These are phyloP conservation scores for Tremellales sp. DNA, from an alignment of 1,284 basidiomycete genomes.

Conservation along the genomic window DNA sequence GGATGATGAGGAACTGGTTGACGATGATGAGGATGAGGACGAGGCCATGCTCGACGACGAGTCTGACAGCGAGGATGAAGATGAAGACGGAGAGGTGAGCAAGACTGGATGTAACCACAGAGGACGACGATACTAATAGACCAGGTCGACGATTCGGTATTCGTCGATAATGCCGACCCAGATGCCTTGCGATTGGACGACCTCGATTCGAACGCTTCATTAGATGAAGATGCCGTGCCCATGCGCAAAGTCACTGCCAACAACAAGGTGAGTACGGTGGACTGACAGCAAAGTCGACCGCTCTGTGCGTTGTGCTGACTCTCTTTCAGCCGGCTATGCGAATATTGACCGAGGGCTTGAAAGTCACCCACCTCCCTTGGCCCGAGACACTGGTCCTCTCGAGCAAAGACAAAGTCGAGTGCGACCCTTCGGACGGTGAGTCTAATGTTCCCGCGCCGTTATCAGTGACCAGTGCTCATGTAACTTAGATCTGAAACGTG, in stretches of 20 bases:
- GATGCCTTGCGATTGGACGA: slow-evolving; percentile 66
- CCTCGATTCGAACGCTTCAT: slow-evolving; percentile 56
- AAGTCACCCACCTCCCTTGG: slow-evolving; percentile 73
- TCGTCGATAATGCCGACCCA: slow-evolving; percentile 47
- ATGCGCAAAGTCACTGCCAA: slow-evolving; percentile 76
- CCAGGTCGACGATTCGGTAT: slow-evolving; percentile 37
- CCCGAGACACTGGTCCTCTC: slow-evolving; percentile 75
- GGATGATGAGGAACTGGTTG: slow-evolving; percentile 50
- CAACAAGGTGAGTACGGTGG: slow-evolving; percentile 60
- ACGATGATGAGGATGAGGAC: slow-evolving; percentile 53
- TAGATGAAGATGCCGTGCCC: slow-evolving; percentile 73
- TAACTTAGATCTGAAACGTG: slow-evolving; percentile 73
- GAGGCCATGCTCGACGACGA: slow-evolving; percentile 46
- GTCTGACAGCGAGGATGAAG: slow-evolving; percentile 45
- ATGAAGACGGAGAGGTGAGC: slow-evolving; percentile 41
- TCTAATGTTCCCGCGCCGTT: too few species aligned
- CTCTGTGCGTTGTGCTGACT: not conserved
- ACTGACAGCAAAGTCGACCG: not conserved
- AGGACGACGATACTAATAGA: too few species aligned
- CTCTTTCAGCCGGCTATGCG: slow-evolving; percentile 68
- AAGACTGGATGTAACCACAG: slow-evolving; percentile 18
- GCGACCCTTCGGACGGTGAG: slow-evolving; percentile 59
- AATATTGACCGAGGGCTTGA: slow-evolving; percentile 72
- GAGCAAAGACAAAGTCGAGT: slow-evolving; percentile 68
- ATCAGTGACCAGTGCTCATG: not conserved